phyloP scores from a whole-genome alignment of 208 protist genomes.

The Angomonas deanei region DNA sequence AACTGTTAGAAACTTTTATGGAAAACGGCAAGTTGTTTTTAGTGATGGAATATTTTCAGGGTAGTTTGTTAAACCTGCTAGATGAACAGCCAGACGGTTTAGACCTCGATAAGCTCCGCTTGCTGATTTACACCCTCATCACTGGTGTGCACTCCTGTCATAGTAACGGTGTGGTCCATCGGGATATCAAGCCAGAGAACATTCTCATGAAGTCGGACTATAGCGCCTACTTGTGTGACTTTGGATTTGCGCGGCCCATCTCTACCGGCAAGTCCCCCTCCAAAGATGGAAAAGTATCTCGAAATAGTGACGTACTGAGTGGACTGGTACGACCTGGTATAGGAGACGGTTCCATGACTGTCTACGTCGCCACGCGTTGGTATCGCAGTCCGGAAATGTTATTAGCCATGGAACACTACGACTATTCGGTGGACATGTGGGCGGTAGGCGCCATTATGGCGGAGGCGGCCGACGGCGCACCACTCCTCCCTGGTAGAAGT shows the following conservation, averaged over 20 bases:
- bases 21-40: conserved; percentile 87
- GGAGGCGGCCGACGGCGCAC: conserved; percentile 70
- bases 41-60: conserved; percentile 92
- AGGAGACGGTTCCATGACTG: conserved; percentile 56
- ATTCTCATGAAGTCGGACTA: conserved; percentile 67
- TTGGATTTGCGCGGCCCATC: conserved; percentile 77
- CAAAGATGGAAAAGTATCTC: not conserved
- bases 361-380: conserved; percentile 91
- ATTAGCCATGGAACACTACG: conserved; percentile 71
- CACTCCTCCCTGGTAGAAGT: conserved; percentile 82
- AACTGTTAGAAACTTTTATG: conserved; percentile 83
- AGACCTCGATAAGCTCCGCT: conserved; percentile 26
- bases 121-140: conserved; percentile 87
- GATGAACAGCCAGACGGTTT: conserved; percentile 58
- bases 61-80: conserved; percentile 88
- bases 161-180: conserved; percentile 85
- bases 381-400: conserved; percentile 92
- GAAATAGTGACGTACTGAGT: not conserved
- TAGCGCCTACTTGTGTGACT: conserved; percentile 80
- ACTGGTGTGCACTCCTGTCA: conserved; percentile 88
- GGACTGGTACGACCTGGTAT: conserved; percentile 30
- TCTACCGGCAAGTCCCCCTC: conserved; percentile 7
- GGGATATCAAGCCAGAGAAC: conserved; percentile 92
- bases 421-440: conserved; percentile 87
- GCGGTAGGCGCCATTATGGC: conserved; percentile 89